Base-by-base conservation (phyloP, 495 filamentous ascomycete genomes). In the Penicillium paxilli region DNA sequence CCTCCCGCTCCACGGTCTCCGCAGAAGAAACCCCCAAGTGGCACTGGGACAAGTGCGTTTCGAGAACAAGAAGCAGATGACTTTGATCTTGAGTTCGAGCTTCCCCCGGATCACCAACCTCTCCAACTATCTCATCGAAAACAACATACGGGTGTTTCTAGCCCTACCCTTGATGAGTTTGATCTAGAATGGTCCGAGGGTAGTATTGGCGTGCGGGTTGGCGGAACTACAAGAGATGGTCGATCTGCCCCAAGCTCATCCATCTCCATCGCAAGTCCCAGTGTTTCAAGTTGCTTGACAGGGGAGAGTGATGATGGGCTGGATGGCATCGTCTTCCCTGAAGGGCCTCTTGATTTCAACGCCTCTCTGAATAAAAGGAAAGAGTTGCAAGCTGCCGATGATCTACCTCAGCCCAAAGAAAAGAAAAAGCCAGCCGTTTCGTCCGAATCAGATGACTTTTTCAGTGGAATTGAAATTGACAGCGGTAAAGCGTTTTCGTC, bases 231-330 rank as follows among this genome's bases (percentile, higher is more conserved):
- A 35, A 84, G 89, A 56, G 89, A 92, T 65, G 81, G 79, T 11
- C 82, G 84, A 24, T 94, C 89, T 22, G 82, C 85, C 62, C 84
- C 90, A 52, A 91, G 89, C 71, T 96, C 90, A 1, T 89, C 91
- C 11, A 87, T 89, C 23, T 96, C 91, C 21, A 87, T 88, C 21
- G 82, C 96, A 69, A 96, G 93, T 59, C 91, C 94, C 10, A 96
- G 92, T 62, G 82, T 93, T 41, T 87, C 91, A 47, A 96, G 92
- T 70, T 94, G 89, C 52, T 78, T 95, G 54, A 96, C 91, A 5
- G 81, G 82, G n/a, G 94, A 96, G 70, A 97, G 93, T 65, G 94
- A 96, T 62, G 94, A 97, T 57, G 84, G 87, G 5, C 79, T 97
- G 38, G 64, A 92, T 54, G 93, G 93, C 21, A 79, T 98, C 16